phyloP scores from a whole-genome alignment of 208 protist genomes.

The Crithidia expoeki region DNA sequence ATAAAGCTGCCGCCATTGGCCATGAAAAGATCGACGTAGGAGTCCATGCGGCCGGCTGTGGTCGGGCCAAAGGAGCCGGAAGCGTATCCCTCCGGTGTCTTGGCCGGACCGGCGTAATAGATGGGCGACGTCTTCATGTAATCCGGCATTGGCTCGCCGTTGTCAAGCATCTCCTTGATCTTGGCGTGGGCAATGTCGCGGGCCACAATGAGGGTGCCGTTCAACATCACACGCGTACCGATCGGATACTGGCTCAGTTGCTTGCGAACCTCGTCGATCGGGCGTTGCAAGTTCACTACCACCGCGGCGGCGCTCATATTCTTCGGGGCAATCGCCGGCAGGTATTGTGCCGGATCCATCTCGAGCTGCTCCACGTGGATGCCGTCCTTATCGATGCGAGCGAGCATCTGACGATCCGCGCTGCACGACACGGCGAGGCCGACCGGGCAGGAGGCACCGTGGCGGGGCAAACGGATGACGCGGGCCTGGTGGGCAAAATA shows the following conservation, averaged over 20 bases:
- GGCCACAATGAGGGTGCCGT: constrained; percentile 97
- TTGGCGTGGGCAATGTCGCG: constrained; percentile 97
- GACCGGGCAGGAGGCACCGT: constrained; percentile 91
- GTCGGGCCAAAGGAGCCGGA: constrained; percentile 98
- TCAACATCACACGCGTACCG: constrained; percentile 93
- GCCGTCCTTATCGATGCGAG: constrained; percentile 96
- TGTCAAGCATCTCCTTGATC: constrained; percentile 91
- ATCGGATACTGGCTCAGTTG: constrained; percentile 89
- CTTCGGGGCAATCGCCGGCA: constrained; percentile 93
- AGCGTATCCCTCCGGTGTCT: constrained; percentile 93
- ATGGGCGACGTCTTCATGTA: constrained; percentile 96
- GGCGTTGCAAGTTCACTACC: constrained; percentile 92
- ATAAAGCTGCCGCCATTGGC: constrained; percentile 89
- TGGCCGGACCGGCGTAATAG: constrained; percentile 98
- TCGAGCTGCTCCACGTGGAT: constrained; percentile 97
- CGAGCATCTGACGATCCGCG: constrained; percentile 94
- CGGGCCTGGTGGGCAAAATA: constrained; percentile 98
- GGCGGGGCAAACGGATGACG: constrained; percentile 94
- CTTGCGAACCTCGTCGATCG: constrained; percentile 88
- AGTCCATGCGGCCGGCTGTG: constrained; percentile 96
- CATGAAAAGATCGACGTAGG: constrained; percentile 96
- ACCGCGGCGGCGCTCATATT: constrained; percentile 82
- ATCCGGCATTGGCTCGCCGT: constrained; percentile 84
- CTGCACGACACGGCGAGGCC: constrained; percentile 97
- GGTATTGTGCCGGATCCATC: constrained; percentile 92